Evolutionary conservation across 495 filamentous ascomycete species (phyloP), one percentile per base, ranked within the genome.

Genomic region (Daldinia vernicosa): DNA sequence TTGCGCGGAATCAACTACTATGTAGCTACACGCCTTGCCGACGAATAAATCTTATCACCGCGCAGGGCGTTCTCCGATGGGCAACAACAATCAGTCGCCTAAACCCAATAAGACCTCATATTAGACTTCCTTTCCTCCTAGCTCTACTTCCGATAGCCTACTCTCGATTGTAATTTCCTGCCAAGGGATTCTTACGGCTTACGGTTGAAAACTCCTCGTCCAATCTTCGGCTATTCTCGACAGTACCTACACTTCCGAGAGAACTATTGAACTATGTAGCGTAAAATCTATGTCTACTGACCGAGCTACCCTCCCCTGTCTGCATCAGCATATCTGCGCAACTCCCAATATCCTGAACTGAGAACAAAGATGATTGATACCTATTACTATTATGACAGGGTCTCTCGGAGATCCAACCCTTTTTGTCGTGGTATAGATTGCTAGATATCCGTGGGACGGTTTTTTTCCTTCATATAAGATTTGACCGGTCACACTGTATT

Each of bases 11-110:
- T 14, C 39, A 30, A 35, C 50, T 68, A n/a, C n/a, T n/a, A n/a
- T n/a, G n/a, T n/a, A 45, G 39, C 51, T 51, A 53, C 47, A 45
- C 60, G 59, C 26, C 56, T 55, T 66, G 62, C 66, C 56, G 66
- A 63, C 52, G 50, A 63, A 59, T 33, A 54, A 32, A 69, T 35
- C 19, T 24, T 22, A 59, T 51, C 24, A 57, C 30, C 33, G 45
- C 24, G 28, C 33, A 50, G 62, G 55, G 22, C 33, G 17, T 39
- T 66, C 56, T 3, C 61, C 52, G 22, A 55, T 58, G 33, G 27
- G 51, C 65, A 51, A 61, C 60, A 24, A 66, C 15, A 51, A 61
- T 22, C 27, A 33, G 50, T 14, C 52, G 30, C 40, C 64, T 57
- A 14, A 54, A 39, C 64, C 65, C 40, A 68, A 52, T 40, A 57